Percentiles rank a stretch among this genome's conserved stretches.
Conservation (phyloP, 2,329 filamentous ascomycete species). For the Phyllosticta ampelicida region DNA sequence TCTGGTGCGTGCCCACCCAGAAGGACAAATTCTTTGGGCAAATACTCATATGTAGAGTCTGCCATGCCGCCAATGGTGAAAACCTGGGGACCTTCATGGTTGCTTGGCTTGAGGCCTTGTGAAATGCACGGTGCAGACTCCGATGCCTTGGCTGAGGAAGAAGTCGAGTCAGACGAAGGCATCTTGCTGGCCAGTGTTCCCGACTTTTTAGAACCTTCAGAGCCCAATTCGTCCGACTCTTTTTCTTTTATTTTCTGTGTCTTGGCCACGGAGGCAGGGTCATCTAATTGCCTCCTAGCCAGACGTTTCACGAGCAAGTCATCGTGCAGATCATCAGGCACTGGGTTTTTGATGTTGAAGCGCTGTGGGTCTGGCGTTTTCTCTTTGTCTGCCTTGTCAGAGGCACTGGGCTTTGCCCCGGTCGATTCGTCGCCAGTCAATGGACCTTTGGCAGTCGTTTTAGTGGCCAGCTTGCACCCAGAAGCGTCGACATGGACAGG, state of each 20-base stretch:
- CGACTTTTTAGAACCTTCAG: not conserved
- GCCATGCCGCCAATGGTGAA: constrained; percentile 32
- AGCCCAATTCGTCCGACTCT: constrained; percentile 2
- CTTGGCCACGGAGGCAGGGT: constrained; percentile 3
- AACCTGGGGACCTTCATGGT: constrained; percentile 15
- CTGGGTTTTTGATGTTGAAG: constrained; percentile 7
- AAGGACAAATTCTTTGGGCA: constrained; percentile 39
- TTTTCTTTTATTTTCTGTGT: not conserved
- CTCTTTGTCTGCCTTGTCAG: constrained; percentile 24
- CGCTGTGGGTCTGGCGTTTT: not conserved
- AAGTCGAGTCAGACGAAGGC: not conserved
- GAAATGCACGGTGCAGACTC: constrained; percentile 24
- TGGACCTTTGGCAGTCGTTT: not conserved
- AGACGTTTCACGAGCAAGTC: not conserved
- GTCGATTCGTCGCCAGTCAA: constrained; percentile 32
- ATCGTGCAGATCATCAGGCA: constrained; percentile 5
- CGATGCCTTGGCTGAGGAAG: constrained; percentile 19
- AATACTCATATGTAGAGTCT: constrained; percentile 33
- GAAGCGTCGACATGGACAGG: constrained; percentile 34
- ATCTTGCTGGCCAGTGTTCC: constrained; percentile 8
- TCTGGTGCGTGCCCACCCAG: constrained; percentile 35
- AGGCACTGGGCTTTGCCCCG: constrained; percentile 32
- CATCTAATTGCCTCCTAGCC: constrained; percentile 1
- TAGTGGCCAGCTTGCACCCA: not conserved
- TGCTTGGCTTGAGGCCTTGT: not conserved